These are phyloP conservation scores for Tetrapisispora nanseiensis DNA, from an alignment of 805 yeast genomes.

Conservation along the genomic window DNA sequence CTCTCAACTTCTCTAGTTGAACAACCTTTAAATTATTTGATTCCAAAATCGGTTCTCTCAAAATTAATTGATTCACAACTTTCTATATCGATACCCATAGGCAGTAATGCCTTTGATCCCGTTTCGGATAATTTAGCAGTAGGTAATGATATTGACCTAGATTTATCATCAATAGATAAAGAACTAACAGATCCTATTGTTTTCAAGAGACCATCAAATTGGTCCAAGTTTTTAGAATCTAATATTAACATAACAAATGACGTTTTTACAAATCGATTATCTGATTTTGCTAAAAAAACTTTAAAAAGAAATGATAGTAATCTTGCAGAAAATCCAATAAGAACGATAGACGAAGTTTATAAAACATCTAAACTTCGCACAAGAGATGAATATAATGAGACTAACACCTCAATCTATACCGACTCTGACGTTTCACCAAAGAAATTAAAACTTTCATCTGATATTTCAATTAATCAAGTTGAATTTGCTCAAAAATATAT, in stretches of 20 bases:
- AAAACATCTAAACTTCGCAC: background rate
- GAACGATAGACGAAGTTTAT: background rate
- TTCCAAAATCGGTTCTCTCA: slow-evolving; percentile 23
- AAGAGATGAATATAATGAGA: background rate
- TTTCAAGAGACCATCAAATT: slow-evolving; percentile 14
- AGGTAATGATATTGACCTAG: background rate
- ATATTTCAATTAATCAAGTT: slow-evolving; percentile 17
- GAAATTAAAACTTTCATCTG: slow-evolving; percentile 12
- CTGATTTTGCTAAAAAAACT: slow-evolving; percentile 17
- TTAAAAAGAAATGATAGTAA: slow-evolving; percentile 5
- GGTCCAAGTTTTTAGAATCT: background rate
- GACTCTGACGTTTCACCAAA: slow-evolving; percentile 5
- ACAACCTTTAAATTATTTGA: slow-evolving; percentile 21
- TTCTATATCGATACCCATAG: slow-evolving; percentile 4
- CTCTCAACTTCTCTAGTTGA: slow-evolving; percentile 18
- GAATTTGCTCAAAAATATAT: slow-evolving; percentile 16
- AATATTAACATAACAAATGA: background rate
- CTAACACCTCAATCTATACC: background rate
- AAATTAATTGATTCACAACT: slow-evolving; percentile 10
- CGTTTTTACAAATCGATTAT: slow-evolving; percentile 12
- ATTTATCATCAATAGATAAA: background rate
- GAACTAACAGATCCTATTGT: slow-evolving; percentile 4
- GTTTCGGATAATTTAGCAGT: background rate
- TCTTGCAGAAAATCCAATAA: slow-evolving; percentile 4
- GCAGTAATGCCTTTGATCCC: slow-evolving; percentile 5